Evolutionary conservation across 2,329 filamentous ascomycete genomes (phyloP), one percentile per base, ranked within the genome.

Genomic region (Aspergillus ochraceoroseus): DNA sequence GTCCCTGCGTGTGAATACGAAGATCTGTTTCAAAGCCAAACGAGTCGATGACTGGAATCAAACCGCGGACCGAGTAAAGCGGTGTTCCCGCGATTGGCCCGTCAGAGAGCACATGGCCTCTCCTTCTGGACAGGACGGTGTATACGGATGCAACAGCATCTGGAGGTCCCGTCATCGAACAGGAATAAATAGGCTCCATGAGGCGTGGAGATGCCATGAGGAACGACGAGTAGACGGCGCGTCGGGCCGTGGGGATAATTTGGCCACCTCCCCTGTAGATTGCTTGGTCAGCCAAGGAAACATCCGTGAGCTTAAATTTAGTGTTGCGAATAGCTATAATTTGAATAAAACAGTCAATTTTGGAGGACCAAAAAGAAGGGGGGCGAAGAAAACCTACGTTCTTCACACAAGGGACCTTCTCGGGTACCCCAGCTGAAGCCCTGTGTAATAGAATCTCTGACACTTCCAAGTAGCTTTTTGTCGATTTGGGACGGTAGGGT

Each of bases 1-100:
- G 83, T 37, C 92, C 90, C 70, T 95, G 87, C 0, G 90, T 95
- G 66, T 95, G 89, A 59, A 96, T 96, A 48, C 92, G 77, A 43
- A 98, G 74, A 70, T 98, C 92, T 9, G 92, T 96, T 72, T 98
- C 92, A 66, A 98, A 96, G 13, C 92, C 92, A 59, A 98, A 98
- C 19, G 83, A 88, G 70, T 98, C 92, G 60, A 98, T 95, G 44
- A 96, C 92, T 7, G 92, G 92, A 41, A 98, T 81, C 34, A 96
- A 74, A 3, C 92, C 92, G 56, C 83, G 85, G 38, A 95, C 89
- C 14, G 85, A 83, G 67, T 95, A 96, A 7, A 98, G 76, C 3
- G 90, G 92, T 7, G 92, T 96, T 15, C 92, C 92, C 0, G 90
- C 88, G 46, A 98, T 87, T 9, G 89, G 89, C 0, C 87, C 87